Conservation (phyloP, 345 rosid genomes). For the Syzygium oleosum region DNA sequence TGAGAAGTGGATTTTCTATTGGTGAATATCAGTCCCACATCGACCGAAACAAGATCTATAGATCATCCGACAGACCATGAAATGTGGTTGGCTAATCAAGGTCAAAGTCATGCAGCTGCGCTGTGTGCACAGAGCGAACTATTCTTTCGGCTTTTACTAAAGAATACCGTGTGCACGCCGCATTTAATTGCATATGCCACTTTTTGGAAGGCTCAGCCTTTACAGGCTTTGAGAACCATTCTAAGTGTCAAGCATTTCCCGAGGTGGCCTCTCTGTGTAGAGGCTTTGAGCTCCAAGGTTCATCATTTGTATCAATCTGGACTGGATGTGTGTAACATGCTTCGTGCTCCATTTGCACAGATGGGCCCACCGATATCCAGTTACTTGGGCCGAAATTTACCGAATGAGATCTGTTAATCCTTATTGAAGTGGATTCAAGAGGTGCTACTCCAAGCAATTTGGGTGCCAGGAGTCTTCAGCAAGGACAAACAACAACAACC, state of each 20-base stretch:
- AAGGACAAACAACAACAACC: background rate
- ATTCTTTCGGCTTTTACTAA: slow-evolving; percentile 44
- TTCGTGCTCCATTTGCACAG: background rate
- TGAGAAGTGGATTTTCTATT: background rate
- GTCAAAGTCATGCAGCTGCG: slow-evolving; percentile 9
- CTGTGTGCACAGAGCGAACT: slow-evolving; percentile 27
- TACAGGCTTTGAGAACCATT: too few species aligned
- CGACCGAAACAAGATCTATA: background rate
- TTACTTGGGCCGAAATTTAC: background rate
- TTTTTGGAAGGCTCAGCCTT: background rate
- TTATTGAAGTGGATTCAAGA: background rate
- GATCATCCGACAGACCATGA: background rate
- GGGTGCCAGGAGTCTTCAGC: background rate
- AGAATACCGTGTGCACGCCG: slow-evolving; percentile 22
- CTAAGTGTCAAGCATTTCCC: background rate
- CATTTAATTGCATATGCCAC: background rate
- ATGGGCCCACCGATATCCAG: background rate
- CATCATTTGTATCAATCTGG: background rate
- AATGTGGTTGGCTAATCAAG: background rate
- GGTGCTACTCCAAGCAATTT: background rate
- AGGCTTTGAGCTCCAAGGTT: background rate
- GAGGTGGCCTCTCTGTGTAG: background rate
- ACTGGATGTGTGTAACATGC: background rate
- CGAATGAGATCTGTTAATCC: background rate
- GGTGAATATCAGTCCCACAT: background rate